phyloP scores from a whole-genome alignment of 2,329 filamentous ascomycete genomes.

The Cytospora schulzeri region DNA sequence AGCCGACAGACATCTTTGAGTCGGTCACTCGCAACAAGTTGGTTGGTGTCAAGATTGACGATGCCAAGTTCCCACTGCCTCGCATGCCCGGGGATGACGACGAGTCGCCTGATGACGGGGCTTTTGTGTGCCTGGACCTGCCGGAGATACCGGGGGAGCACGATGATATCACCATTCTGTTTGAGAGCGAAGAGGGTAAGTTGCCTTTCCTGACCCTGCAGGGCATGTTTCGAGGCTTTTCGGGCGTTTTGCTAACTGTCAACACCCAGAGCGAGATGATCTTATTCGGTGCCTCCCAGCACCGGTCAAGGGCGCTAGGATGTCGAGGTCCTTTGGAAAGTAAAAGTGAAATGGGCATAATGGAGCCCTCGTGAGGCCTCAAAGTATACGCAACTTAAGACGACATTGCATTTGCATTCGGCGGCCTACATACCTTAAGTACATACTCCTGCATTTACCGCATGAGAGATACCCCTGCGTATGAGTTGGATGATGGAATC shows the following conservation, averaged over 20 bases:
- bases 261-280: constrained; percentile 53
- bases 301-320: constrained; percentile 53
- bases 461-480: constrained; percentile 28
- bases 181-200: constrained; percentile 78
- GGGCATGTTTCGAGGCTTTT: background rate
- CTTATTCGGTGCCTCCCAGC: constrained; percentile 57
- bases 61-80: constrained; percentile 88
- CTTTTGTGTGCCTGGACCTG: constrained; percentile 83
- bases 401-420: constrained; percentile 20
- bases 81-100: constrained; percentile 52
- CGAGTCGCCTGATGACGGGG: constrained; percentile 58
- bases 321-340: constrained; percentile 36
- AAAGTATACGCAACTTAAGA: constrained; percentile 3
- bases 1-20: constrained; percentile 83
- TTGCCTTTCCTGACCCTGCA: constrained; percentile 28
- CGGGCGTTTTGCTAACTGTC: constrained; percentile 30
- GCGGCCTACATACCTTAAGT: constrained; percentile 14
- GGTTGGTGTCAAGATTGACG: constrained; percentile 75
- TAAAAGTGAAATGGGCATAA: constrained; percentile 26
- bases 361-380: background rate
- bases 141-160: constrained; percentile 90
- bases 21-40: constrained; percentile 65
- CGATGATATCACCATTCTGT: constrained; percentile 84
- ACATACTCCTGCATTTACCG: constrained; percentile 27
- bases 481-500: constrained; percentile 12